Base-by-base conservation (phyloP, 768 basidiomycete species). In the Xerocomellus intermedius region DNA sequence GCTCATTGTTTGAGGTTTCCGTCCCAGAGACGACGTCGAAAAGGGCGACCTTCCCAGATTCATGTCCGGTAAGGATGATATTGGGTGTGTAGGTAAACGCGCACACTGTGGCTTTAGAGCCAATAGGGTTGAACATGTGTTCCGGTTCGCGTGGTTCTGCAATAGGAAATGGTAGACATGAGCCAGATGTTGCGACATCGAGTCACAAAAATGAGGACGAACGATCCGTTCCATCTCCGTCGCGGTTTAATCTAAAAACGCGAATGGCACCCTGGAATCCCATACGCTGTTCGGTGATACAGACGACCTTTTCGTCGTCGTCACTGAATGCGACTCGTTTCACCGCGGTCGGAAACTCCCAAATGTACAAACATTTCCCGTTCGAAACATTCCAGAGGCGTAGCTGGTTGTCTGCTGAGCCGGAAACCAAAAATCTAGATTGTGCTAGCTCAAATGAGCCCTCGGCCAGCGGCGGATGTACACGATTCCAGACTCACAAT, bases 291-390 rank as follows among this genome's bases (percentile, higher is more conserved):
- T 98, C 97, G 2, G 97, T 98, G 64, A 98, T 91, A 67, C 91
- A 94, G 24, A 98, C 87, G 33, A 98, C 78, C 64, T 84, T 82
- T 22, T 83, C 80, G 67, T 89, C 91, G 63, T 91, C 86, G 53
- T 90, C 89, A 72, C 83, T 93, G 79, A 96, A 98, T 8, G 86
- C 83, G 22, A 98, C 96, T 42, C 96, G 81, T 80, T 98, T 98
- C 63, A 99, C 91, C 5, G 97, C 97, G 0, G 96, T 98, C 35
- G 91, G 91, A 80, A 97, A 98, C 72, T 98, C 96, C 97, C 97
- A 99, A 4, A 83, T 87, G 70, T 86, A 91, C 28, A 99, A 78
- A 67, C 92, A 94, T 74, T 97, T 93, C 55, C 96, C 97, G 5
- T 87, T 89, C 47, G 83, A 75, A 30, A 98, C 91, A 43, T 81